Base-by-base conservation (phyloP, 352 stramenopile genomes). In the Pythium scleroteichum region DNA sequence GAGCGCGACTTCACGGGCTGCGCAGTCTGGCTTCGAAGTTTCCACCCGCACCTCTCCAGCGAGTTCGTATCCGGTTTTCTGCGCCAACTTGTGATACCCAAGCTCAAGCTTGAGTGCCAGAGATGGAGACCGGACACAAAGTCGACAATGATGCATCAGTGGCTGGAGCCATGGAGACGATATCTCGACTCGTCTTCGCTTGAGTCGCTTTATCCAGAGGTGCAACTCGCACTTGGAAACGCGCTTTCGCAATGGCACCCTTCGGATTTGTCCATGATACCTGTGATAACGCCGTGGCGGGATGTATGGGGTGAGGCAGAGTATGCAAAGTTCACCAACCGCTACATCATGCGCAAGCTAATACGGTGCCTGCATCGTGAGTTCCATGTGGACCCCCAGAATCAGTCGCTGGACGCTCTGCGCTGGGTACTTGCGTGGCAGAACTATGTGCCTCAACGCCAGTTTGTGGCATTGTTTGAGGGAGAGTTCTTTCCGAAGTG, bases 401-500 rank as follows among this genome's bases (percentile, higher is more conserved):
- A 86, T 19, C 79, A 95, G 64, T 81, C 79, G 2, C 54, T 96
- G 17, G 79, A 89, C 20, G 63, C 67, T 3, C 53, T 96, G 20
- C 72, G 64, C 22, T 95, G 84, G 83, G 71, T 93, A 20, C 50
- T 96, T 3, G 82, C 73, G 39, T 96, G 88, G 88, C 72, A 79
- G 68, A 52, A 69, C 17, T 41, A 86, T 51, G 59, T 96, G 27
- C 82, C 87, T 10, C 59, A 87, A 10, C 76, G 81, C 0, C 87
- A 96, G 52, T 78, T 94, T 49, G 71, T 93, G 29, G 82, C 85
- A 22, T 67, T 96, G 2, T 74, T 97, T 22, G 90, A 97, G 68
- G 90, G 87, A 9, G 91, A 97, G 52, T 96, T 97, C 50, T 97
- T 97, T 50, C 85, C 87, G 0, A 89, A 94, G 59, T 97, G 91